phyloP scores from a whole-genome alignment of 2,329 filamentous ascomycete genomes.

The Thelonectria discophora region DNA sequence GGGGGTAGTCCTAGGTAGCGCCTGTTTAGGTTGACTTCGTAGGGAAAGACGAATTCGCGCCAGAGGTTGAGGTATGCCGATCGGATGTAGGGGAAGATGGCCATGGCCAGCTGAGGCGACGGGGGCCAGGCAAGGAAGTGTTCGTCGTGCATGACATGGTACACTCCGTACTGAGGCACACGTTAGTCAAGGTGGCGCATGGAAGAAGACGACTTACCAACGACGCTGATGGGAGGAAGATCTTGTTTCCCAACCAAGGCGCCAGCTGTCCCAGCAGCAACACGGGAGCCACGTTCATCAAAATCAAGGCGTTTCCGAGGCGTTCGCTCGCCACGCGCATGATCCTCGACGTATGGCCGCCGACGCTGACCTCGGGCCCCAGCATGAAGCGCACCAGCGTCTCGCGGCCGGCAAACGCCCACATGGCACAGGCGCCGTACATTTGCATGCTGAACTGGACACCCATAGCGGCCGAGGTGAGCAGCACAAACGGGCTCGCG shows the following conservation, averaged over 20 bases:
- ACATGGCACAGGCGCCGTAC: conserved; percentile 62
- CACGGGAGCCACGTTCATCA: conserved; percentile 58
- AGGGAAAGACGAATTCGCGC: conserved; percentile 54
- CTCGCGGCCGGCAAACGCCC: conserved; percentile 61
- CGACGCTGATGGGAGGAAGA: conserved; percentile 54
- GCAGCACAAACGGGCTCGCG: conserved; percentile 69
- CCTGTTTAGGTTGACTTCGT: conserved; percentile 60
- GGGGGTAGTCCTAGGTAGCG: conserved; percentile 54
- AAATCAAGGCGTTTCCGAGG: conserved; percentile 46
- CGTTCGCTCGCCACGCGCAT: conserved; percentile 43
- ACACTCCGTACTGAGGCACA: conserved; percentile 55
- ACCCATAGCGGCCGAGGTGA: conserved; percentile 63
- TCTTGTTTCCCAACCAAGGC: conserved; percentile 53
- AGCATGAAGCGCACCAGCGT: conserved; percentile 54
- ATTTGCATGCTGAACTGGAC: conserved; percentile 61
- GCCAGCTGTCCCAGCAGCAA: conserved; percentile 56
- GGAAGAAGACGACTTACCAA: conserved; percentile 46
- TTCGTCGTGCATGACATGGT: conserved; percentile 55
- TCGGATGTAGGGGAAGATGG: conserved; percentile 58
- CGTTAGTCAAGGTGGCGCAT: conserved; percentile 4
- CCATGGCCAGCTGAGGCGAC: conserved; percentile 60
- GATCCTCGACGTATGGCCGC: conserved; percentile 37
- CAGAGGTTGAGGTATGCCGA: conserved; percentile 58
- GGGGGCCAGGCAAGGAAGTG: conserved; percentile 63
- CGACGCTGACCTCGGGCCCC: conserved; percentile 44